A percentile compares a stretch with the other conserved stretches of the same genome.
Evolutionary conservation across 768 basidiomycete genomes (phyloP).

Genomic region (Termitomyces sp.): DNA sequence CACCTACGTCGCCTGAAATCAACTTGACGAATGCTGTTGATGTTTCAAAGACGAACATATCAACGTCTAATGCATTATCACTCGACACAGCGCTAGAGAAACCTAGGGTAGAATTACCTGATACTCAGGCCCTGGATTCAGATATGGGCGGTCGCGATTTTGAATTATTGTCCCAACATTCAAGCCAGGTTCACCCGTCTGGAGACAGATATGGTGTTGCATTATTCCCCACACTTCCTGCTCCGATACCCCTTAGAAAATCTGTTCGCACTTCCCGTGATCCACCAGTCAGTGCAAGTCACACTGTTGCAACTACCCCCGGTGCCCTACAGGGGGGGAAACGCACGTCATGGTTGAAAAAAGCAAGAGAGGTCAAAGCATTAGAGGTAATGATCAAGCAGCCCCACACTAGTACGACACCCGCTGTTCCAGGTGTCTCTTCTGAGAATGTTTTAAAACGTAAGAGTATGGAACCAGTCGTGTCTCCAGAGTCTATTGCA

Average conservation of each 20-base stretch:
- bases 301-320: constrained; percentile 32
- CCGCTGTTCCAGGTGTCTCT: constrained; percentile 9
- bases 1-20: background rate
- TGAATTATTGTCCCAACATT: constrained; percentile 29
- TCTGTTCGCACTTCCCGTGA: constrained; percentile 51
- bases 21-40: background rate
- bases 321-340: constrained; percentile 44
- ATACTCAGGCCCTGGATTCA: background rate
- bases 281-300: constrained; percentile 23
- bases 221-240: constrained; percentile 60
- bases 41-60: background rate
- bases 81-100: constrained; percentile 4
- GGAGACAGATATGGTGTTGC: constrained; percentile 34
- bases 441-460: constrained; percentile 40
- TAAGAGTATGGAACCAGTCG: constrained; percentile 52
- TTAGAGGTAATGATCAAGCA: constrained; percentile 48
- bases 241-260: constrained; percentile 64
- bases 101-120: constrained; percentile 2
- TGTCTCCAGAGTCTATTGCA: constrained; percentile 10
- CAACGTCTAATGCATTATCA: constrained; percentile 3
- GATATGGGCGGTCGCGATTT: constrained; percentile 13
- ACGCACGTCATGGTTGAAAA: constrained; percentile 77
- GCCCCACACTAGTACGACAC: constrained; percentile 13
- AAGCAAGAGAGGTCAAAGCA: constrained; percentile 69
- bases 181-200: constrained; percentile 15